Evolutionary conservation across 352 stramenopile genomes (phyloP), one percentile per base, ranked within the genome.

Genomic region (Thalassiosira allenii): DNA sequence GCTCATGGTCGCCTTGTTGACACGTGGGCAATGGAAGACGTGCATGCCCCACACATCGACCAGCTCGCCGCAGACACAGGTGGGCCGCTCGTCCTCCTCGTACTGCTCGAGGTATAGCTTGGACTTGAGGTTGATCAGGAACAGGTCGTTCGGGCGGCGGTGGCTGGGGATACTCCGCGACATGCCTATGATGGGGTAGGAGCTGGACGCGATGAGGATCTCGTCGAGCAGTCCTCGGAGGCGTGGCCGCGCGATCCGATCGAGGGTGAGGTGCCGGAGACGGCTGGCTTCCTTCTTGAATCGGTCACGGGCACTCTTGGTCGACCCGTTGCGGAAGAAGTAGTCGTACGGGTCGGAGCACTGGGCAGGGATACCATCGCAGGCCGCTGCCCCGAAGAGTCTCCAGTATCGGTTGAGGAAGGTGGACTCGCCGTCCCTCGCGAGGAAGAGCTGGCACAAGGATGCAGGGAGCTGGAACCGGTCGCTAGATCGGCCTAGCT

Each of bases 111-210:
- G 56, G 20, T 34, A 22, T 5, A 83, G 58, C 51, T 83, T 83
- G 0, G 49, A 41, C 5, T 68, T 64, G 1, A 77, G 3, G 34
- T 25, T 51, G 33, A 78, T 30, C 11, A 29, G 14, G 57, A 77
- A 78, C 4, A 44, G 54, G 25, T 54, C 20, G n/a, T 77, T 77
- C 20, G 8, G 14, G 3, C 70, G 44, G 1, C 57, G 44, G 29
- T 83, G 30, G 0, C 14, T 49, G 1, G 47, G 14, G n/a, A 32
- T 40, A 22, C 58, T 79, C 0, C 67, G 9, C 0, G 0, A 69
- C 75, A 79, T 83, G 2, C 6, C 11, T 22, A 83, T 68, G 12
- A 83, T 25, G 5, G 75, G 66, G 27, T 79, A 83, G 23, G 75
- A 73, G 0, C 20, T 79, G 2, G 70, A 54, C 3, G 57, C 0